Conservation (phyloP, 2,329 filamentous ascomycete species). For the Ophiocordyceps camponoti-leonardi region DNA sequence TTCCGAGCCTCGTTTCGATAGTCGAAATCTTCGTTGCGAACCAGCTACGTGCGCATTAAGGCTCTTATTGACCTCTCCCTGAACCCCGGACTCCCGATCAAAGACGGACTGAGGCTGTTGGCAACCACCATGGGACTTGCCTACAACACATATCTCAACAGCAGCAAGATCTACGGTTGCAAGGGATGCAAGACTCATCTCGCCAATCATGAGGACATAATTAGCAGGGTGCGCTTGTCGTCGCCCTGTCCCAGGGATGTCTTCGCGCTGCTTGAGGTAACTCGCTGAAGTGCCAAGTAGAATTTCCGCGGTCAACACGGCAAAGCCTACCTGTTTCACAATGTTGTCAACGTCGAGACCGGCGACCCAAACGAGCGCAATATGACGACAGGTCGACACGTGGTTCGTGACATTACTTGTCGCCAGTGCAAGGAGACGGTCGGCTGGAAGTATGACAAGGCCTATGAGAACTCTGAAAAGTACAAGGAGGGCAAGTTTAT, state of each 20-base stretch:
- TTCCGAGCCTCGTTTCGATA: too few species aligned
- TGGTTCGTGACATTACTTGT: constrained; percentile 87
- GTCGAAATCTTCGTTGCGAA: too few species aligned
- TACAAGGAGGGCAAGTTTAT: constrained; percentile 99
- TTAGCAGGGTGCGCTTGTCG: constrained; percentile 54
- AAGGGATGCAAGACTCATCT: constrained; percentile 92
- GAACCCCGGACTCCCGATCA: too few species aligned
- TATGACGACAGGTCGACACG: constrained; percentile 93
- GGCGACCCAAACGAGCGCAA: constrained; percentile 82
- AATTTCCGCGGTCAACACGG: constrained; percentile 98
- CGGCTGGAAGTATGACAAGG: constrained; percentile 98
- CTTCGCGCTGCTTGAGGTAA: neutral
- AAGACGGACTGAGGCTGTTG: neutral
- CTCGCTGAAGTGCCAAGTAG: constrained; percentile 24
- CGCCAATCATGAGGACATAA: constrained; percentile 88
- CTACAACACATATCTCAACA: constrained; percentile 83
- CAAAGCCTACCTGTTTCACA: constrained; percentile 93
- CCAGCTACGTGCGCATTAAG: too few species aligned
- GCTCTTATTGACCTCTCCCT: too few species aligned
- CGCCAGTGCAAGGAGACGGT: constrained; percentile 83
- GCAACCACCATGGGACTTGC: constrained; percentile 55
- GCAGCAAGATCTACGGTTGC: constrained; percentile 79
- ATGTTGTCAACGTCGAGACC: constrained; percentile 75
- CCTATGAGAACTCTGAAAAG: constrained; percentile 80
- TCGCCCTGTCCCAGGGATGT: neutral